These are phyloP conservation scores for Pycnococcus provasolii DNA, from an alignment of 139 green algal genomes.

Conservation along the genomic window DNA sequence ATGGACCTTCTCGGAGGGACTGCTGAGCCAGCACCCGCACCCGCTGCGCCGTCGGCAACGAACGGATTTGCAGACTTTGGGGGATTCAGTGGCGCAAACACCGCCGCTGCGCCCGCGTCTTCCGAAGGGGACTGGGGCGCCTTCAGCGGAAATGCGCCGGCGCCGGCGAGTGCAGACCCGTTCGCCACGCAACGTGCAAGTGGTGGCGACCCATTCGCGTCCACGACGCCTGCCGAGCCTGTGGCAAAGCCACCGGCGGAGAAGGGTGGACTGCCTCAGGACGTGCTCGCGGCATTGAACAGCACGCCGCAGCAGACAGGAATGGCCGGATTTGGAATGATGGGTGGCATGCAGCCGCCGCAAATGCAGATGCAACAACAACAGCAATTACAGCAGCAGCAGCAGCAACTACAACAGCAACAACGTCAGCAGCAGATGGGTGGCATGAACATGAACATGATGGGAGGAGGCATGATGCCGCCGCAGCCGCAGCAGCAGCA, in stretches of 20 bases:
- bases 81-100: neutral
- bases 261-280: neutral
- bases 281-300: constrained; percentile 14
- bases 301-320: neutral
- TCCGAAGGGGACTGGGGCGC: neutral
- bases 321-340: neutral
- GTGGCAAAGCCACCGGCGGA: neutral
- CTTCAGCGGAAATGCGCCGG: neutral
- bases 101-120: neutral
- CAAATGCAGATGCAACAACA: neutral
- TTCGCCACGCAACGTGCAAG: too few species aligned
- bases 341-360: neutral
- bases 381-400: neutral
- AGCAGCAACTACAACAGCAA: neutral
- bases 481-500: neutral
- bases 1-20: neutral
- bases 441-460: neutral
- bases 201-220: too few species aligned
- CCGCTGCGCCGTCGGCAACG: neutral
- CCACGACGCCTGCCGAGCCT: too few species aligned
- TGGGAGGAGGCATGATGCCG: neutral
- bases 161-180: neutral
- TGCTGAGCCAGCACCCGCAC: neutral
- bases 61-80: neutral
- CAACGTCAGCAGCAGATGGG: neutral